A percentile compares a stretch with the other conserved stretches of the same genome.
These are phyloP conservation scores for Monilinia vaccinii-corymbosi DNA, from an alignment of 2,329 filamentous ascomycete genomes.

Conservation along the genomic window DNA sequence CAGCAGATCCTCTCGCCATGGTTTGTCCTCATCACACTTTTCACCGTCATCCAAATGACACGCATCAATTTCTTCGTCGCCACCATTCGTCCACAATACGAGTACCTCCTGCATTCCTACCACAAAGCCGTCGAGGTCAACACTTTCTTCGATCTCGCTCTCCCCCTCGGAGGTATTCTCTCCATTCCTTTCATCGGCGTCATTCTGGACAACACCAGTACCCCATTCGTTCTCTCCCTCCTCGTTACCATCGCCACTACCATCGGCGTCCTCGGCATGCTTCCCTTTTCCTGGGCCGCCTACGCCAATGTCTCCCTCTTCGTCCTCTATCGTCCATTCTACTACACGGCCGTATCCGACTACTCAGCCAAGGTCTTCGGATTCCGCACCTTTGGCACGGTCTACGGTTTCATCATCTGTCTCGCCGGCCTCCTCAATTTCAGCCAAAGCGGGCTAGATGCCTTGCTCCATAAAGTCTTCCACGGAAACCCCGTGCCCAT, in stretches of 20 bases:
- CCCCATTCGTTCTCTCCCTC: conserved; percentile 57
- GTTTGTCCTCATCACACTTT: conserved; percentile 76
- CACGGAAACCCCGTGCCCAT: conserved; percentile 65
- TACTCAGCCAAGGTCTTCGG: conserved; percentile 89
- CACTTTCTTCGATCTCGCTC: conserved; percentile 75
- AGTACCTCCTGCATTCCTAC: conserved; percentile 57
- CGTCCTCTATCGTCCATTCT: conserved; percentile 77
- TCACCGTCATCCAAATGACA: conserved; percentile 66
- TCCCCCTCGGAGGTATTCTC: conserved; percentile 76
- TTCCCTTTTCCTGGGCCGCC: conserved; percentile 61
- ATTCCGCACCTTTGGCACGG: conserved; percentile 83
- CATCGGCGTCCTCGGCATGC: conserved; percentile 68
- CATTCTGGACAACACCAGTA: conserved; percentile 69
- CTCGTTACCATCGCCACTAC: conserved; percentile 63
- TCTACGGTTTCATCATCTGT: conserved; percentile 89
- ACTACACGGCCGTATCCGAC: conserved; percentile 85
- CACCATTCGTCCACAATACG: conserved; percentile 75
- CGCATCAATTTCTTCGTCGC: conserved; percentile 91
- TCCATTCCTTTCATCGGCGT: conserved; percentile 79
- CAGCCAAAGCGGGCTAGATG: conserved; percentile 69
- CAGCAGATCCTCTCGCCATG: conserved; percentile 72
- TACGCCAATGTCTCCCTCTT: conserved; percentile 73
- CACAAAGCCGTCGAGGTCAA: conserved; percentile 61
- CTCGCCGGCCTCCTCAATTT: conserved; percentile 79
- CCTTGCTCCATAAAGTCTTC: conserved; percentile 66